Percentiles rank a stretch among this genome's conserved stretches.
phyloP scores from a whole-genome alignment of 2,329 filamentous ascomycete genomes.

The Neurospora sp. region DNA sequence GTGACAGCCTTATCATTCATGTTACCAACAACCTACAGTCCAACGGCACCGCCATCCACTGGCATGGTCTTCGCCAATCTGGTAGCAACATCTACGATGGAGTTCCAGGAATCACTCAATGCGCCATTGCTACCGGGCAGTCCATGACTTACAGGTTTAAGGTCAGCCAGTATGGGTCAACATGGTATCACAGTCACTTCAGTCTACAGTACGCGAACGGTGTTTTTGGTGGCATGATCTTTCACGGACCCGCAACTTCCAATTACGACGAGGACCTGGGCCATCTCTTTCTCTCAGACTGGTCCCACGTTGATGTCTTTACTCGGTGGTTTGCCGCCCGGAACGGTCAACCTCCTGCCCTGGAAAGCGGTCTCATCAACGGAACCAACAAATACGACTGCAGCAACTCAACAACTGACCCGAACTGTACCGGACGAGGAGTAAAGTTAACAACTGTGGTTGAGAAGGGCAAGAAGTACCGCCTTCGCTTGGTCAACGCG shows the following conservation, averaged over 20 bases:
- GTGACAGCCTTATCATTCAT: slow-evolving; percentile 26
- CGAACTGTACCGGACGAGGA: slow-evolving; percentile 6
- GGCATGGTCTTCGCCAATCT: slow-evolving; percentile 29
- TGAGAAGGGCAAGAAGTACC: slow-evolving; percentile 16
- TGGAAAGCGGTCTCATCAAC: slow-evolving; percentile 38
- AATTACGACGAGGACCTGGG: slow-evolving; percentile 43
- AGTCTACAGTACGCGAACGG: slow-evolving; percentile 30
- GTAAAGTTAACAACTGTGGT: slow-evolving; percentile 13
- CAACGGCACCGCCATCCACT: slow-evolving; percentile 31
- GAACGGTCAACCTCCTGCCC: slow-evolving; percentile 22
- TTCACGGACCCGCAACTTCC: slow-evolving; percentile 33
- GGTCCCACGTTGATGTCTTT: slow-evolving; percentile 28
- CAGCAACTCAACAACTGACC: neutral
- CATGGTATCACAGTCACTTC: slow-evolving; percentile 29
- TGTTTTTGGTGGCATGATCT: slow-evolving; percentile 35
- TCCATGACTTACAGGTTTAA: slow-evolving; percentile 24
- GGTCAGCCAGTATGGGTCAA: slow-evolving; percentile 26
- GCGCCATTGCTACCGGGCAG: slow-evolving; percentile 28
- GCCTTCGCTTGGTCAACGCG: slow-evolving; percentile 38
- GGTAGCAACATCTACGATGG: slow-evolving; percentile 28
- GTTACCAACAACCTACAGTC: slow-evolving; percentile 23
- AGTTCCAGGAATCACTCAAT: slow-evolving; percentile 29
- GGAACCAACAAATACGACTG: slow-evolving; percentile 27
- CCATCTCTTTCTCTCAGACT: slow-evolving; percentile 38
- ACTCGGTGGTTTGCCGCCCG: slow-evolving; percentile 13